A percentile compares a stretch with the other conserved stretches of the same genome.
Conservation (phyloP, 805 yeast genomes). For the Kuraishia molischiana region DNA sequence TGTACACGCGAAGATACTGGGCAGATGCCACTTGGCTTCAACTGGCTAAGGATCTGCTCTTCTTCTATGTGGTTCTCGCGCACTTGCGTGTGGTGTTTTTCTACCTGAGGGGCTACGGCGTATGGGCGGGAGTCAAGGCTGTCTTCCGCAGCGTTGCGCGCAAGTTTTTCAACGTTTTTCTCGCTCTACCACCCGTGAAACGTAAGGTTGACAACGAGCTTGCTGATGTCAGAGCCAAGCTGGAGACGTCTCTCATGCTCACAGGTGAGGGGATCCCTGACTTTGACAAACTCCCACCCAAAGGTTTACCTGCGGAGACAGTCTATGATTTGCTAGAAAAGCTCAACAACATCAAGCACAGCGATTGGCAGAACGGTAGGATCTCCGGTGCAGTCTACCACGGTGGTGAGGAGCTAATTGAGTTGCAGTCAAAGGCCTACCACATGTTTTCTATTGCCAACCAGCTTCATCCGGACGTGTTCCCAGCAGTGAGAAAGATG, state of each 20-base stretch:
- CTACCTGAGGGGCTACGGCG: constrained; percentile 28
- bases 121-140: constrained; percentile 18
- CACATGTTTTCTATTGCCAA: constrained; percentile 76
- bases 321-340: constrained; percentile 43
- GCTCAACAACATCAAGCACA: constrained; percentile 42
- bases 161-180: constrained; percentile 19
- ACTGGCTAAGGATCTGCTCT: neutral
- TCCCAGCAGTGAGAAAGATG: constrained; percentile 95
- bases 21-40: neutral
- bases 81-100: neutral
- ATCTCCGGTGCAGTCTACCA: constrained; percentile 96
- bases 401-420: constrained; percentile 74
- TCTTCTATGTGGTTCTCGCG: neutral
- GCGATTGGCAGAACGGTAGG: constrained; percentile 74
- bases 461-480: constrained; percentile 94
- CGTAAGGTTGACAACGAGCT: constrained; percentile 55
- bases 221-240: constrained; percentile 26
- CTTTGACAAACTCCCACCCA: constrained; percentile 43
- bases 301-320: constrained; percentile 40
- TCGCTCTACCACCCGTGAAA: constrained; percentile 43
- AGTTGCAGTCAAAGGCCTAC: constrained; percentile 70
- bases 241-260: constrained; percentile 52
- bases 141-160: constrained; percentile 11
- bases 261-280: constrained; percentile 36
- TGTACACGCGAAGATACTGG: neutral